phyloP scores from a whole-genome alignment of 1,284 basidiomycete species.

The Heliocybe sulcata region DNA sequence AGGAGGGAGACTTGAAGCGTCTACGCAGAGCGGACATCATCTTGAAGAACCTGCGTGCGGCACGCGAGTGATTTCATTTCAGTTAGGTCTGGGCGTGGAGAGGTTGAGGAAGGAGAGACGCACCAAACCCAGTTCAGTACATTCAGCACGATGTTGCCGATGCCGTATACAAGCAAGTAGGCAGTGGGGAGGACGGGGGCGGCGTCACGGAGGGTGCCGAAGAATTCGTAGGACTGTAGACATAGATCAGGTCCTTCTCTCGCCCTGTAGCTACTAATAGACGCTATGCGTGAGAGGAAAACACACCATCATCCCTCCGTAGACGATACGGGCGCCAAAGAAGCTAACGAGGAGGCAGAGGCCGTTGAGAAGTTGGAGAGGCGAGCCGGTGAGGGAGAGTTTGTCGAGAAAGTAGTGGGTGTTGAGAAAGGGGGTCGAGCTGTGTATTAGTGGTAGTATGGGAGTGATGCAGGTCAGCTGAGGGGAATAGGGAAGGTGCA shows the following conservation, averaged over 20 bases:
- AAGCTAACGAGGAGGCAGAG: conserved; percentile 53
- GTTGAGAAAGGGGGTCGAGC: conserved; percentile 74
- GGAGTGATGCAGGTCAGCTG: too few species aligned
- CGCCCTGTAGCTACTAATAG: too few species aligned
- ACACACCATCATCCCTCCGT: conserved; percentile 57
- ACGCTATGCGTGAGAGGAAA: not conserved
- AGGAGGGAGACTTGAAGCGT: conserved; percentile 29
- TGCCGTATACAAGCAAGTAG: conserved; percentile 41
- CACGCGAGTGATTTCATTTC: not conserved
- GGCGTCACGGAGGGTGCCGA: conserved; percentile 41
- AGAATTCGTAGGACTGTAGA: conserved; percentile 55
- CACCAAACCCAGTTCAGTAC: conserved; percentile 69
- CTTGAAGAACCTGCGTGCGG: conserved; percentile 50
- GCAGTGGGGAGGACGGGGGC: conserved; percentile 38
- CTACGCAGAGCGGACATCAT: conserved; percentile 56
- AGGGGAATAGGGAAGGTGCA: too few species aligned
- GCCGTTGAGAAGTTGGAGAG: conserved; percentile 60
- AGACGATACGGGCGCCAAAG: conserved; percentile 55
- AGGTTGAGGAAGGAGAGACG: conserved; percentile 13
- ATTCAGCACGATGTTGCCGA: conserved; percentile 55
- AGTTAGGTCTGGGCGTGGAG: not conserved
- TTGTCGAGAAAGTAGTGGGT: conserved; percentile 78
- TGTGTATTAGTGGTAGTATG: too few species aligned
- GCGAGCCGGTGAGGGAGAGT: conserved; percentile 58
- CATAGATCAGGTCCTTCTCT: too few species aligned